A percentile compares a stretch with the other conserved stretches of the same genome.
Conservation (phyloP, 2,329 filamentous ascomycete genomes). For the Calonectria pteridis region DNA sequence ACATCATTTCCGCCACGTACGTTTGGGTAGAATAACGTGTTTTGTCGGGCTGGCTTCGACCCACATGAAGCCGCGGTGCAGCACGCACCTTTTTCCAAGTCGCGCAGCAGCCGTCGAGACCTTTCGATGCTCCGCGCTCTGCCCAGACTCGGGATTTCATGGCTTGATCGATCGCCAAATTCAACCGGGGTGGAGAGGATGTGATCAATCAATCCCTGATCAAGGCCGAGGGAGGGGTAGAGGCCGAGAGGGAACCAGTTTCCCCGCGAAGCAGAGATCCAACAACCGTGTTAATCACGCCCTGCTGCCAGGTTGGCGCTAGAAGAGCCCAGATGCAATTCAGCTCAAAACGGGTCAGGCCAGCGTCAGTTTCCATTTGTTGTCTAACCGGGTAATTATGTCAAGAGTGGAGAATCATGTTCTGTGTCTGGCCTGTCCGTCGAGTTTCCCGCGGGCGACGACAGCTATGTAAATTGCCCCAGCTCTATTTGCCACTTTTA, state of each 20-base stretch:
- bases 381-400: neutral
- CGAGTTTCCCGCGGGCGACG: slow-evolving; percentile 1
- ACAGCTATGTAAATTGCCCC: neutral
- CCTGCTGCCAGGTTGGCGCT: neutral
- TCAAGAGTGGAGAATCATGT: neutral
- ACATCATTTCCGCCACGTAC: neutral
- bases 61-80: neutral
- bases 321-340: neutral
- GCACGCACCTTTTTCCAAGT: neutral
- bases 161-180: neutral
- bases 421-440: neutral
- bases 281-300: neutral
- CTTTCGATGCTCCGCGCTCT: neutral
- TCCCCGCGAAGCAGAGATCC: neutral
- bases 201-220: neutral
- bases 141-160: neutral
- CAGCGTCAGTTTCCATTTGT: neutral
- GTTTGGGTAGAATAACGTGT: neutral
- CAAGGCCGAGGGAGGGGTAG: neutral
- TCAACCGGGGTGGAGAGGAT: neutral
- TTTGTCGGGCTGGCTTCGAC: neutral
- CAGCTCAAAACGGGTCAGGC: neutral
- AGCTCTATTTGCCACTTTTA: neutral
- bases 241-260: neutral
- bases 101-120: neutral